phyloP scores from a whole-genome alignment of 495 filamentous ascomycete species.

The Oidiodendron maius region DNA sequence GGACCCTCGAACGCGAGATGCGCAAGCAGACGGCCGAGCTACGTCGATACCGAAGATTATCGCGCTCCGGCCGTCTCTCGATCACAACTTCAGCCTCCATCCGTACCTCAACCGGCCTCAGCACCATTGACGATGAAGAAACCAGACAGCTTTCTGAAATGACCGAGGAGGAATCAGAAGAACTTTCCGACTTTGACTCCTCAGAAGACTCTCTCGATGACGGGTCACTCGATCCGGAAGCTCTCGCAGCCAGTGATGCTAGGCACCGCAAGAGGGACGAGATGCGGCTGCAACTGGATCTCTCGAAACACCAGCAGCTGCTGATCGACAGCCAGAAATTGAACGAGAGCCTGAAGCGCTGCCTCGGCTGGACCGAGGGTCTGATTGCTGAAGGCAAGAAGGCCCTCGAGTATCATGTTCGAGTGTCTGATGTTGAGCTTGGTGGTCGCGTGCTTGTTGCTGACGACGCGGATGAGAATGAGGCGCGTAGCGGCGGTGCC shows the following conservation, averaged over 20 bases:
- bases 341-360: slow-evolving; percentile 87
- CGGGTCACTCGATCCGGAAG: slow-evolving; percentile 36
- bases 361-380: slow-evolving; percentile 79
- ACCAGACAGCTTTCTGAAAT: slow-evolving; percentile 41
- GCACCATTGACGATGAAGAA: slow-evolving; percentile 17
- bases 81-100: slow-evolving; percentile 26
- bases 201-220: slow-evolving; percentile 30
- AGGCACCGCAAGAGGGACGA: slow-evolving; percentile 59
- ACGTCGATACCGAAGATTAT: slow-evolving; percentile 74
- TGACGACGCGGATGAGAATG: slow-evolving; percentile 46
- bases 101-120: slow-evolving; percentile 9
- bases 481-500: too few relatives aligned
- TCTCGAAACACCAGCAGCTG: slow-evolving; percentile 82
- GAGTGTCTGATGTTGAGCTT: slow-evolving; percentile 68
- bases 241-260: slow-evolving; percentile 36
- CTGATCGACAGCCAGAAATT: slow-evolving; percentile 86
- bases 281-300: slow-evolving; percentile 70
- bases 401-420: slow-evolving; percentile 76
- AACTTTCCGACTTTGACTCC: slow-evolving; percentile 25
- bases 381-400: slow-evolving; percentile 83
- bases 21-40: slow-evolving; percentile 87
- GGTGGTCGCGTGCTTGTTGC: slow-evolving; percentile 74
- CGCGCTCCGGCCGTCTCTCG: slow-evolving; percentile 68
- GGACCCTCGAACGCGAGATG: slow-evolving; percentile 84
- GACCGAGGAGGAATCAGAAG: slow-evolving; percentile 39